Base-by-base conservation (phyloP, 805 yeast genomes). In the Pichia cabralensis region DNA sequence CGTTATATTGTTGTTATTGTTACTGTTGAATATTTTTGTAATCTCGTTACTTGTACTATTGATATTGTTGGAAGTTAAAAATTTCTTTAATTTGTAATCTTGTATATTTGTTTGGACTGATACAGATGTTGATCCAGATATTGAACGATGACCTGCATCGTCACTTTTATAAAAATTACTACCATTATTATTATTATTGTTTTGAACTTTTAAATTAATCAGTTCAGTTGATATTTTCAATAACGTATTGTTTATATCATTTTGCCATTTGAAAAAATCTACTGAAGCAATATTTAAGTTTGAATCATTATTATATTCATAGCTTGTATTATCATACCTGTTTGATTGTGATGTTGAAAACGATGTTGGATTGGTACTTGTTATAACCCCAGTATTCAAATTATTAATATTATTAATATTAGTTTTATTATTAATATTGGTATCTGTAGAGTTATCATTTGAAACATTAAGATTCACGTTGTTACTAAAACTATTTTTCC, bases 181-280 rank as follows among this genome's bases (percentile, higher is more conserved):
- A n/a, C n/a, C n/a, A n/a, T n/a, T n/a, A n/a, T n/a, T n/a, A n/a
- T n/a, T 18, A 13, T 8, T 3, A 22, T 26, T 12, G 4, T 34
- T n/a, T 12, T 28, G 27, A 15, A 22, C 5, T 22, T 36, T 32
- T 36, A 50, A 26, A 24, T 41, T 47, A 6, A 52, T 43, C 13
- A 58, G 40, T 33, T 71, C 76, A 34, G 59, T 52, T 13, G 67
- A 58, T 26, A 72, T 60, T 46, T 64, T 62, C 39, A 58, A 61
- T 34, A 72, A 54, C 7, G 72, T 57, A 31, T 60, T 44, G 40
- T 70, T 71, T 31, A 71, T 66, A 36, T 71, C 76, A 22, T 60
- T 62, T 47, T 70, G 76, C 78, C 78, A 71, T 30, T 56, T 60
- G 27, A 62, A 56, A 40, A 71, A 65, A 26, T 69, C 76, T 6